Conservation (phyloP, 176 grass and related monocot genomes). For the Phragmites australis region DNA sequence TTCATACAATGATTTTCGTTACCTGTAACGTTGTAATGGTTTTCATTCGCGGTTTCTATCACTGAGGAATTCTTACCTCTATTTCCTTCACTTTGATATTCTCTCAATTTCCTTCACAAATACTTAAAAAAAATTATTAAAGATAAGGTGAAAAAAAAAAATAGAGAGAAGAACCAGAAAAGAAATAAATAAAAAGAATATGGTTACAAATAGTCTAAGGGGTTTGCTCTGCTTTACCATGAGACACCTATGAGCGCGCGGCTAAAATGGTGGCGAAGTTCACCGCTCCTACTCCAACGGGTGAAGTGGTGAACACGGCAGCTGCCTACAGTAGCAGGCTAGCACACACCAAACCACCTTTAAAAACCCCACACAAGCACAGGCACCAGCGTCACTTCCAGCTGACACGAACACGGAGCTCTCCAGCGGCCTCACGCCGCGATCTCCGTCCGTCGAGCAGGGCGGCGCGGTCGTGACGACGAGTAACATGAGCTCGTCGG, state of each 20-base stretch:
- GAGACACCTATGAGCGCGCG: background rate
- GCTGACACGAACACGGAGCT: background rate
- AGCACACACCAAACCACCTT: background rate
- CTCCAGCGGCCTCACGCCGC: background rate
- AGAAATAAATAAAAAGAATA: too few relatives aligned
- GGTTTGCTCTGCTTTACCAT: background rate
- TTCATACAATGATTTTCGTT: too few relatives aligned
- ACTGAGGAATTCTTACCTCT: too few relatives aligned
- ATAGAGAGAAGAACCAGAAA: too few relatives aligned
- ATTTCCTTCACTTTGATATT: too few relatives aligned
- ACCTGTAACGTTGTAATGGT: too few relatives aligned
- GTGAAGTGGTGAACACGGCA: background rate
- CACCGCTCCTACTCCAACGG: background rate
- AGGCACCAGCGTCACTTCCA: background rate
- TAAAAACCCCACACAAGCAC: slow-evolving; percentile 19
- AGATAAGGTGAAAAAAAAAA: too few relatives aligned
- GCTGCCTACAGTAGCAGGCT: background rate
- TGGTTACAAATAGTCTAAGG: too few relatives aligned
- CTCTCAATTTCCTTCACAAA: too few relatives aligned
- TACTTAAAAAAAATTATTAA: too few relatives aligned
- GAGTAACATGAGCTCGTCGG: slow-evolving; percentile 44
- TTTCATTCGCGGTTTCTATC: too few relatives aligned
- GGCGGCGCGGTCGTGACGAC: background rate
- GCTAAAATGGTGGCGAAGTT: background rate
- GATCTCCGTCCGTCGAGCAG: slow-evolving; percentile 22